Evolutionary conservation across 2,329 filamentous ascomycete species (phyloP), one percentile per base, ranked within the genome.

Genomic region (Ilyonectria robusta): DNA sequence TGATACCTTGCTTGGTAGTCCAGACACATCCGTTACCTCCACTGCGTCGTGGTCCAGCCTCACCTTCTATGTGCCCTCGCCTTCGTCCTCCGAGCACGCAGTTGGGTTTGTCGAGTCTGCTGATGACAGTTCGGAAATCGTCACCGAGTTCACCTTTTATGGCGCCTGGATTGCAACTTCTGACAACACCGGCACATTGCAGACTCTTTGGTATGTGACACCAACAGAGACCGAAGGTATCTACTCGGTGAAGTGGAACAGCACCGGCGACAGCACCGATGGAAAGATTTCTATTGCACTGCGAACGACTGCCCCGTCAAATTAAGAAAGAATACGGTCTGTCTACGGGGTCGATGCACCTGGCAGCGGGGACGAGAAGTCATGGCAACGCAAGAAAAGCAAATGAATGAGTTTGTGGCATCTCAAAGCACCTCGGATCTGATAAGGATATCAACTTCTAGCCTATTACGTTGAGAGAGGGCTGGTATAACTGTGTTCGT

Each of bases 211-310:
- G 57, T 59, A 59, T 33, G 57, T 53, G 3, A 59, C 57, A 35
- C 35, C 57, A 44, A 59, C 57, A 8, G 47, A 59, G 13, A 53
- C 35, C 3, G 10, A n/a, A 6, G 57, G 57, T 31, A 17, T 59
- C 46, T 59, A 59, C 57, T 51, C 57, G 46, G 42, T 59, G 57
- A 59, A 59, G 57, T 59, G 57, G 57, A 59, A 59, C 23, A n/a
- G 35, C 6, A 59, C 57, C 10, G 37, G 57, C 23, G 57, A 59
- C 23, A 44, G 33, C 35, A 42, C 47, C 10, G 57, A 53, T 7
- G 57, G 46, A 26, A 47, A 59, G 35, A 42, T 59, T 40, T 29
- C 57, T 23, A 33, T 59, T 9, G 33, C 57, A 8, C 21, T 59
- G 47, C 48, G 21, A 40, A 59, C 48, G 23, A 59, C 57, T 7